Conservation (phyloP, 345 rosid genomes). For the Adansonia digitata region DNA sequence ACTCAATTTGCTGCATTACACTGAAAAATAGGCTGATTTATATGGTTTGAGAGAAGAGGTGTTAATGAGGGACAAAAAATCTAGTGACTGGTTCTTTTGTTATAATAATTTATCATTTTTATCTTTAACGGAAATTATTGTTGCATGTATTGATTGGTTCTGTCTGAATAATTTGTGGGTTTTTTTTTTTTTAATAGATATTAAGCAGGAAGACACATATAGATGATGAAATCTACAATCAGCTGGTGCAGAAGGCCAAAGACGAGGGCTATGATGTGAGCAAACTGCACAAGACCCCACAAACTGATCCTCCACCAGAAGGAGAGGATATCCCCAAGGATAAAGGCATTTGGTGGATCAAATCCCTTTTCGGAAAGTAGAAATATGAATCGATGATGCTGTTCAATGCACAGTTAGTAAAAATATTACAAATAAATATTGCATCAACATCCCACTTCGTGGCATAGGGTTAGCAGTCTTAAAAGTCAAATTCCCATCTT, state of each 20-base stretch:
- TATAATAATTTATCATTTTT: not conserved
- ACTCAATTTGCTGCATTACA: not conserved
- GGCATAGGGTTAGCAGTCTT: not conserved
- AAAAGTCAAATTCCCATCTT: not conserved
- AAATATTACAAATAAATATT: not conserved
- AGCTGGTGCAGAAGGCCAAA: constrained; percentile 56
- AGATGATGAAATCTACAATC: constrained; percentile 56
- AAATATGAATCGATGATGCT: not conserved
- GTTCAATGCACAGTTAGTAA: not conserved
- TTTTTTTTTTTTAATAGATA: constrained; percentile 45
- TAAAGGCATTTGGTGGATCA: constrained; percentile 90
- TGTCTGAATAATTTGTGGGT: not conserved
- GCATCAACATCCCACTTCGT: not conserved
- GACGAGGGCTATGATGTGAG: constrained; percentile 67
- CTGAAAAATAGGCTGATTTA: no score
- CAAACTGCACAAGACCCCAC: constrained; percentile 79
- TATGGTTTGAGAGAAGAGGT: not conserved
- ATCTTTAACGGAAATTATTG: not conserved
- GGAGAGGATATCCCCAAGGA: constrained; percentile 45
- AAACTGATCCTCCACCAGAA: constrained; percentile 58
- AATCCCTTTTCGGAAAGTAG: constrained; percentile 62
- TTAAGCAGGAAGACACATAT: constrained; percentile 55
- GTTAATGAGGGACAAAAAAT: not conserved
- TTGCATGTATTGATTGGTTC: not conserved
- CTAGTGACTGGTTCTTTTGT: not conserved